Base-by-base conservation (phyloP, 2,329 filamentous ascomycete genomes). In the Colletotrichum lindemuthianum region DNA sequence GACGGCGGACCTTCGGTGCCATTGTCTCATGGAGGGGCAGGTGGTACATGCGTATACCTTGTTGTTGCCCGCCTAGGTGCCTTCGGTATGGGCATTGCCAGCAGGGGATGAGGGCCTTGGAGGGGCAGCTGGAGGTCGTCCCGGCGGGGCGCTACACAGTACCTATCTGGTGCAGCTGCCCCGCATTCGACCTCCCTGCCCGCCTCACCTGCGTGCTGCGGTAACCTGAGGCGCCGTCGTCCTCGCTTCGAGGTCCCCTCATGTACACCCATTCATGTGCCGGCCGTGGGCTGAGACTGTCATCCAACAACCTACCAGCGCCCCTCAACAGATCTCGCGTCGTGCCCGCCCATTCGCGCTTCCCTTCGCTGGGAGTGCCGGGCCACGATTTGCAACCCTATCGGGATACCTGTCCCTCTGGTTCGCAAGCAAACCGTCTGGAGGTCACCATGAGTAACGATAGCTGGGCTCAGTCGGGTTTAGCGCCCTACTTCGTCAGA, bases 271-370 rank as follows among this genome's bases (percentile, higher is more conserved):
- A 24, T 24, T 24, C 24, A 24, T 24, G 24, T 24, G 24, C 24
- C 39, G 50, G 43, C 56, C 39, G 50, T 65, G 57, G 61, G 57
- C 58, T 52, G 58, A 61, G 61, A 61, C 58, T n/a, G 24, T 65
- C 59, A 32, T 61, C 63, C 63, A 65, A 65, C 63, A 65, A 57
- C 51, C 39, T 24, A 24, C 24, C 54, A 13, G 24, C 13, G 16
- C 63, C 58, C 40, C 63, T 65, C 63, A 65, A 65, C 63, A 65
- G 15, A 63, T 65, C 61, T 57, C 47, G 13, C 57, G 58, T 37
- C 58, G 15, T 56, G 61, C 45, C 51, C 40, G 57, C 15, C 45
- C 40, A 34, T 40, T 57, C 43, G 48, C 43, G 7, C 54, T 52
- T 57, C 58, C 47, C 37, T 61, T 48, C 34, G 33, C 52, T 36